These are phyloP conservation scores for Macrocystidia cucumis DNA, from an alignment of 1,284 basidiomycete species.

Conservation along the genomic window DNA sequence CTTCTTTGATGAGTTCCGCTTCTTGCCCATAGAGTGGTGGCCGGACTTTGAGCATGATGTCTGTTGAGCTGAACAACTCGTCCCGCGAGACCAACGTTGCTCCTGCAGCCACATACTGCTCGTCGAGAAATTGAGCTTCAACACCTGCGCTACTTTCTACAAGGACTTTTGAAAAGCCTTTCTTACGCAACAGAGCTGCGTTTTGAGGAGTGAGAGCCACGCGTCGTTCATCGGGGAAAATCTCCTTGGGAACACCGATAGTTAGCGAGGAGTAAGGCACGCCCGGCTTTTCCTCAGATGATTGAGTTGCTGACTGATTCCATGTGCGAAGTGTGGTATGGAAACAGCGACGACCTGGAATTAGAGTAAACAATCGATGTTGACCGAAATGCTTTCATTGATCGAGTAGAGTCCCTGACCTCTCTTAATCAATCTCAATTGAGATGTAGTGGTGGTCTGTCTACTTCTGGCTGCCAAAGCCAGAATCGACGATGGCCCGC, in stretches of 20 bases:
- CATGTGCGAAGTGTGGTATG: constrained; percentile 19
- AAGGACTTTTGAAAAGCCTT: constrained; percentile 67
- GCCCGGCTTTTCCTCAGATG: constrained; percentile 26
- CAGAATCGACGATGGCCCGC: constrained; percentile 19
- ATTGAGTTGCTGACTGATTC: constrained; percentile 18
- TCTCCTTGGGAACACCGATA: constrained; percentile 74
- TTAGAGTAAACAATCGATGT: too few relatives aligned
- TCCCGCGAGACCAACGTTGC: constrained; percentile 63
- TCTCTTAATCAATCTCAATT: too few relatives aligned
- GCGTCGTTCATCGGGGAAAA: constrained; percentile 68
- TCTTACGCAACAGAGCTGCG: constrained; percentile 65
- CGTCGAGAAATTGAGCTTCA: constrained; percentile 71
- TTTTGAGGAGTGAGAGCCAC: constrained; percentile 78
- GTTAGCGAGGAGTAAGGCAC: constrained; percentile 65
- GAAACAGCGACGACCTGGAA: constrained; percentile 23
- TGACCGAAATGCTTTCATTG: too few relatives aligned
- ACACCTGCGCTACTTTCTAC: constrained; percentile 67
- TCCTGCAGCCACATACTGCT: constrained; percentile 71
- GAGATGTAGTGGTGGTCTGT: constrained; percentile 4
- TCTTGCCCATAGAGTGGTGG: constrained; percentile 62
- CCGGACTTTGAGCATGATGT: constrained; percentile 79
- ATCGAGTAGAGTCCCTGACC: too few relatives aligned
- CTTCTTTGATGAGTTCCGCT: constrained; percentile 50
- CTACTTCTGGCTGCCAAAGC: constrained; percentile 16
- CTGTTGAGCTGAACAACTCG: constrained; percentile 53